Percentiles rank a stretch among this genome's conserved stretches.
Conservation (phyloP, 169 alveolate species). For the Perkinsus marinus region DNA sequence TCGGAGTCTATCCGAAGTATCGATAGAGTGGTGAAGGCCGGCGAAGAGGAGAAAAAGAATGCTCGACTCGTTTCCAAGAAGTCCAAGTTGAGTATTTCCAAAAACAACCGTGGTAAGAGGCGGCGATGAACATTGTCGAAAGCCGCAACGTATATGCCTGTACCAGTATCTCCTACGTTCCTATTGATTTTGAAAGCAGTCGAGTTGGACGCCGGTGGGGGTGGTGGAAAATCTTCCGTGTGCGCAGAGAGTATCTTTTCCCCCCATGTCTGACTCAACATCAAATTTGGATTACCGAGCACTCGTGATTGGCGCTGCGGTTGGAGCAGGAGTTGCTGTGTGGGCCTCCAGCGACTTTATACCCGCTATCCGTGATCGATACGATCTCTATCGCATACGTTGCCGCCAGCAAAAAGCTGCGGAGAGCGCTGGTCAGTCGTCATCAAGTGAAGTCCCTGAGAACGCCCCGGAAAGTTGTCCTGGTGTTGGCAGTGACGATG, state of each 20-base stretch:
- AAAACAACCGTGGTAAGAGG: not conserved
- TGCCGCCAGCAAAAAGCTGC: not conserved
- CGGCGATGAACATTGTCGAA: not conserved
- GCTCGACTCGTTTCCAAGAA: not conserved
- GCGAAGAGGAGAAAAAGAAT: not conserved
- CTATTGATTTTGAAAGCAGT: not conserved
- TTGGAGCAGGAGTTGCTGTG: not conserved
- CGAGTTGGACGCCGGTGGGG: not conserved
- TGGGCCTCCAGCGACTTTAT: not conserved
- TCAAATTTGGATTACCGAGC: not conserved
- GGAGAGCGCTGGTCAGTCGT: not conserved
- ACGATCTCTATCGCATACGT: not conserved
- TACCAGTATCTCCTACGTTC: not conserved
- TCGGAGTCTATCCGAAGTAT: not conserved
- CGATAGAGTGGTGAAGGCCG: not conserved
- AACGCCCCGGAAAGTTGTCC: constrained; percentile 25
- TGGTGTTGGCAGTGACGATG: constrained; percentile 21
- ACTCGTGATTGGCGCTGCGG: not conserved
- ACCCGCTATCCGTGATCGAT: not conserved
- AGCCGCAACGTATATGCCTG: not conserved
- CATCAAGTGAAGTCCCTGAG: constrained; percentile 2
- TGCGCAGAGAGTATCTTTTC: not conserved
- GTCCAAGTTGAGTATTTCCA: not conserved
- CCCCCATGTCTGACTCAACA: not conserved
- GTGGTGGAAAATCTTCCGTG: not conserved